Evolutionary conservation across 768 basidiomycete genomes (phyloP), one percentile per base, ranked within the genome.

Genomic region (Mycena haematopus): DNA sequence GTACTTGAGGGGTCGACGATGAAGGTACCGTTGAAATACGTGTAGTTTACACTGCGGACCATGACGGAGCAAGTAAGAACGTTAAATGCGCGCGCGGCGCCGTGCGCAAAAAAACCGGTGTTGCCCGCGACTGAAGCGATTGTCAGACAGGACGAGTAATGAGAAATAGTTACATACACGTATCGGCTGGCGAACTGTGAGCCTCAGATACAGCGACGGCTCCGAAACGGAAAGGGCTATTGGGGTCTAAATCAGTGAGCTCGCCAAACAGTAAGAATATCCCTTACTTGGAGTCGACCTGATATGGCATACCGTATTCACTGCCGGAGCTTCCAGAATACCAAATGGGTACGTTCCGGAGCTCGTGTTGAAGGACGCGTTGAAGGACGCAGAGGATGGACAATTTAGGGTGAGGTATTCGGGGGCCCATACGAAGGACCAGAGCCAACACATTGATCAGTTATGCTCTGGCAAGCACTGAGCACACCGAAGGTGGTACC

Each of bases 171-270:
- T 44, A 58, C 3, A 22, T 58, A 64, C 66, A 64, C 17, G 54
- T 56, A 53, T 63, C 54, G 10, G 36, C 17, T 10, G 15, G 17
- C 6, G 58, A 46, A 25, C 38, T 38, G 25, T 60, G 63, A 2
- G 62, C 62, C 29, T 63, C 44, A 24, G 66, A 67, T 22, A 31
- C 9, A 24, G 60, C 66, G 31, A 67, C 62, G 33, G 53, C 66
- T 25, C 66, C 66, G 17, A 67, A 67, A 10, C 35, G 25, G 62
- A 67, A 67, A 53, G 66, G 61, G n/a, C 66, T 67, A 33, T 56
- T 15, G 50, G 22, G 35, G 19, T 19, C 24, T 3, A 21, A 14
- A 44, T 58, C 40, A 56, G 50, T 6, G 36, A 25, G 9, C 15
- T 0, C 10, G 9, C 19, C n/a, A 15, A 10, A 56, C 13, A 17